Conservation (phyloP, 495 filamentous ascomycete genomes). For the Hyaloscypha variabilis region DNA sequence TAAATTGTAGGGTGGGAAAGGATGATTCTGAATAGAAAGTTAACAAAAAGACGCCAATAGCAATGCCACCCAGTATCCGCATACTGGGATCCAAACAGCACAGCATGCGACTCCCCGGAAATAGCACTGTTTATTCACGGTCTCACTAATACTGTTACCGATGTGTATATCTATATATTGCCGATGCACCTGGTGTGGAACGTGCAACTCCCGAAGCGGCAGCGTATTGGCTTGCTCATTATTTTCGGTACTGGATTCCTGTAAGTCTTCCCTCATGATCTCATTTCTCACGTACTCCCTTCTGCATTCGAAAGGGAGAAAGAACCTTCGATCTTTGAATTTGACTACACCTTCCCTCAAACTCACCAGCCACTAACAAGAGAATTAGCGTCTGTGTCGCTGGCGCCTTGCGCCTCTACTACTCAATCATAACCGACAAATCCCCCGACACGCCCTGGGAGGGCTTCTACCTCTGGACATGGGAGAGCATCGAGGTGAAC, state of each 20-base stretch:
- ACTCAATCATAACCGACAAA: constrained; percentile 8
- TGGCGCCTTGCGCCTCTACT: constrained; percentile 12
- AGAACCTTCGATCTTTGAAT: background rate
- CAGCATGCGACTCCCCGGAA: background rate
- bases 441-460: constrained; percentile 14
- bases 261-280: constrained; percentile 35
- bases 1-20: background rate
- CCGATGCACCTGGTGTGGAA: constrained; percentile 51
- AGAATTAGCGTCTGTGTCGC: constrained; percentile 11
- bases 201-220: constrained; percentile 46
- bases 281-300: background rate
- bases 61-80: constrained; percentile 15
- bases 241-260: constrained; percentile 53
- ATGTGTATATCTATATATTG: constrained; percentile 41
- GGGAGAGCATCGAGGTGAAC: constrained; percentile 12
- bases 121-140: constrained; percentile 17
- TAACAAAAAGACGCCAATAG: constrained; percentile 4
- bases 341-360: background rate
- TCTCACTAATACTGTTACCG: constrained; percentile 33
- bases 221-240: constrained; percentile 47
- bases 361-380: background rate
- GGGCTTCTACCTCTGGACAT: constrained; percentile 14
- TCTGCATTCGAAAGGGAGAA: too few species aligned
- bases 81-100: constrained; percentile 12
- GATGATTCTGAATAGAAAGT: background rate